Conservation (phyloP, 495 filamentous ascomycete genomes). For the Aspergillus kassunensis region DNA sequence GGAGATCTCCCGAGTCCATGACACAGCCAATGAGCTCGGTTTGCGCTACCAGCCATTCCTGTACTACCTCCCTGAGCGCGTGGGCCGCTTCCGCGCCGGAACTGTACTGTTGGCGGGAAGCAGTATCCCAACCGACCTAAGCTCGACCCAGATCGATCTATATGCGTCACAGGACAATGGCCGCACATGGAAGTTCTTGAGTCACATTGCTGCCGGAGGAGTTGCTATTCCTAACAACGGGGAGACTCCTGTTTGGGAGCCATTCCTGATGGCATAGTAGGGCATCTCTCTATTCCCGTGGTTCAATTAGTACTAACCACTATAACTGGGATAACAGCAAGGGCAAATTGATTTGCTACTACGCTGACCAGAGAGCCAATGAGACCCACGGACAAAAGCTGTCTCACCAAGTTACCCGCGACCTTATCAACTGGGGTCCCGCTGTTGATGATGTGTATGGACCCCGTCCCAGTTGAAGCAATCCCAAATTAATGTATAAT, state of each 20-base stretch:
- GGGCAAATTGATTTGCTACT: constrained; percentile 58
- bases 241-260: constrained; percentile 66
- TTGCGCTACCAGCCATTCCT: constrained; percentile 66
- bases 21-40: constrained; percentile 60
- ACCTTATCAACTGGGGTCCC: constrained; percentile 55
- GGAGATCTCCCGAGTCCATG: constrained; percentile 56
- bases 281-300: constrained; percentile 6
- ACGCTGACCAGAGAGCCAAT: constrained; percentile 64
- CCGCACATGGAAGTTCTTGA: constrained; percentile 61
- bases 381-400: constrained; percentile 62
- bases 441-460: constrained; percentile 57
- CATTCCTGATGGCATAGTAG: constrained; percentile 53
- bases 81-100: constrained; percentile 55
- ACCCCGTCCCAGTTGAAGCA: no score
- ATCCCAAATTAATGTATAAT: constrained; percentile 4
- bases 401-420: constrained; percentile 54
- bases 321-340: constrained; percentile 28
- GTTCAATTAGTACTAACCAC: background rate
- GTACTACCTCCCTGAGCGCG: constrained; percentile 50
- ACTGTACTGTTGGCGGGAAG: constrained; percentile 62
- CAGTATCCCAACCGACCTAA: constrained; percentile 59
- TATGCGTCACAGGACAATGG: constrained; percentile 59
- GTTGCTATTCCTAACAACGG: constrained; percentile 58
- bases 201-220: constrained; percentile 61
- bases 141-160: constrained; percentile 61